Evolutionary conservation across 345 rosid genomes (phyloP).

Genomic region (Clausena lansium): DNA sequence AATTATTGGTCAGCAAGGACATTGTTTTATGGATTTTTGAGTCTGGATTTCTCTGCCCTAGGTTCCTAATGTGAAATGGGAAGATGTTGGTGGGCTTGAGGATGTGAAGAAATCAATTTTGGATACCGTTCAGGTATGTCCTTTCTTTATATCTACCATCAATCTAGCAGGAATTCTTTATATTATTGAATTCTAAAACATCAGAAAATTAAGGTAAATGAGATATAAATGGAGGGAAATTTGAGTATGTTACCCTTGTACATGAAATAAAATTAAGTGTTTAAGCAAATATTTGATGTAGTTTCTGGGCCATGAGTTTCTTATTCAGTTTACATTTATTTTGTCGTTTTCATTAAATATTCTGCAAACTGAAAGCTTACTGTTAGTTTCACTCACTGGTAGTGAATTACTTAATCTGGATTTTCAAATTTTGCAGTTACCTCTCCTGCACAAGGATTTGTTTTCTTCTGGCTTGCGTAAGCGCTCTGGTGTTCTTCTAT

Average conservation of each 20-base stretch:
- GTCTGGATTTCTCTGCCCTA: constrained; percentile 22
- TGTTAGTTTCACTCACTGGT: neutral
- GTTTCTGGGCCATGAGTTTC: neutral
- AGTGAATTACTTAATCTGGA: constrained; percentile 6
- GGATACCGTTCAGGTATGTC: constrained; percentile 84
- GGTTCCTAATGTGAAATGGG: constrained; percentile 98
- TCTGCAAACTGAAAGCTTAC: constrained; percentile 3
- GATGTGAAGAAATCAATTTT: constrained; percentile 90
- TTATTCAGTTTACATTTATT: constrained; percentile 1
- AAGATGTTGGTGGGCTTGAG: constrained; percentile 97
- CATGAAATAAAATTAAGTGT: neutral
- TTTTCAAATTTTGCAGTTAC: constrained; percentile 45
- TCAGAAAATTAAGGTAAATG: neutral
- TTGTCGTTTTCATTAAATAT: neutral
- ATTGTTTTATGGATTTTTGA: neutral
- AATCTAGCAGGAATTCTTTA: neutral
- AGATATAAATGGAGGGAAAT: neutral
- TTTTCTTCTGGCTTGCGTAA: constrained; percentile 95
- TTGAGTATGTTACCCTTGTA: neutral
- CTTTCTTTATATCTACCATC: constrained; percentile 13
- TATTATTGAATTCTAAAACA: neutral
- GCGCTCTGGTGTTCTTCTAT: constrained; percentile 95
- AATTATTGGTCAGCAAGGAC: neutral
- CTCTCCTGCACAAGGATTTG: constrained; percentile 89
- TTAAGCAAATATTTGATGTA: constrained; percentile 9